Base-by-base conservation (phyloP, 306 rosid species). In the Malus sylvestris region DNA sequence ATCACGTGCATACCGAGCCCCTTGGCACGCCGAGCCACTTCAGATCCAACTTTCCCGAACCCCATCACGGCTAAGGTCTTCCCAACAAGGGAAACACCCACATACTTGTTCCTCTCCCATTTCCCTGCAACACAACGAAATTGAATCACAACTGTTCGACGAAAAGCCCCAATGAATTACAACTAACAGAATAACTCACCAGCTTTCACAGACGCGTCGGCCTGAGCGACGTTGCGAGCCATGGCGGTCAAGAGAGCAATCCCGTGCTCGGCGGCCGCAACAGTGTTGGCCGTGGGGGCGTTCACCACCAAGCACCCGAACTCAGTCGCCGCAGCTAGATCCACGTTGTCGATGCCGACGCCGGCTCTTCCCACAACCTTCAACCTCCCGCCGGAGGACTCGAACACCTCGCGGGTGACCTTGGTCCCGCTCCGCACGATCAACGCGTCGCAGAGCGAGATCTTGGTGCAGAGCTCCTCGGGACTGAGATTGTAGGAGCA, bases 301-400 rank as follows among this genome's bases (percentile, higher is more conserved):
- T 96, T 96, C 5, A 96, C 99, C 14, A 96, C 99, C 81, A 96
- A 71, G 45, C 99, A 96, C 1, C 99, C 99, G 52, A 87, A 89
- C 86, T 96, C 99, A 0, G 99, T 96, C n/a, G 99, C 99, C 15
- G 99, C 99, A 15, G 93, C 91, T 77, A 96, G 99, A 92, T 96
- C 99, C 84, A 96, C 99, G 82, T 96, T 96, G 51, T 96, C 99
- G 27, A 96, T 92, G 7, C 99, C 99, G 22, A 96, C 99, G 20
- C 99, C 99, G 40, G 99, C 99, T 64, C 99, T 86, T 0, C 99
- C 99, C 3, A 96, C 99, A 10, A 96, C 99, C 87, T 91, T 96
- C 46, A 96, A 87, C 82, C 99, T 83, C 3, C 99, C 99, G 9
- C 79, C 93, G 25, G 98, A 91, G 0, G 99, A 92, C 69, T 96